Base-by-base conservation (phyloP, 2,329 filamentous ascomycete genomes). In the Niveomyces coronatus region DNA sequence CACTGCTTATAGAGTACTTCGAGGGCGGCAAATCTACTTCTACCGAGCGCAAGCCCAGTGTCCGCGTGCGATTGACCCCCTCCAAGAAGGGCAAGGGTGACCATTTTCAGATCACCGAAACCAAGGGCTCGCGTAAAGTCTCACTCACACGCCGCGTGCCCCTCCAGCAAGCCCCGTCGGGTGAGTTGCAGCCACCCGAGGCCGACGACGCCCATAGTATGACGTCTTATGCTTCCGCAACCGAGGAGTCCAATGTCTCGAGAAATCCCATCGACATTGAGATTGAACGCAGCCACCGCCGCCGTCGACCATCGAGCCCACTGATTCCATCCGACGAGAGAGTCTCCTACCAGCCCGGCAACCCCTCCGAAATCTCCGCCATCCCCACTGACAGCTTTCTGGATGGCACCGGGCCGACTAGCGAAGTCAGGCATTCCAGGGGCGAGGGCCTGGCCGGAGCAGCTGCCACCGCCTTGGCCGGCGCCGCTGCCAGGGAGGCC, bases 1-100 rank as follows among this genome's bases (percentile, higher is more conserved):
- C 85, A 40, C 70, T 95, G 48, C 70, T 95, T 51, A 95, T 95
- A 53, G 88, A 95, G 63, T 94, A 94, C 61, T 95, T 93, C 53
- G 88, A 94, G 63, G 84, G 79, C 48, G 77, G 80, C 45, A 88
- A 85, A 58, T 56, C 62, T n/a, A 57, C 62, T 29, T 64, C 73
- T 40, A 69, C 68, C 49, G 73, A 77, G 49, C 80, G 82, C 50
- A 79, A 83, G 49, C 87, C 88, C 10, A 94, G 86, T 56, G 85
- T 95, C 38, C 75, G 74, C 54, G 70, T 83, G 60, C 74, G 77
- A 62, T 73, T 94, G 45, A 93, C 85, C 11, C 88, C 88, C 11
- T 86, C 83, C 50, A 79, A 76, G 57, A 76, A 71, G 56, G 63
- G 68, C 45, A 72, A 67, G 49, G 77, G 77, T 59, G 85, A 88